Evolutionary conservation across 2,329 filamentous ascomycete species (phyloP), one percentile per base, ranked within the genome.

Genomic region (Fusarium temperatum): DNA sequence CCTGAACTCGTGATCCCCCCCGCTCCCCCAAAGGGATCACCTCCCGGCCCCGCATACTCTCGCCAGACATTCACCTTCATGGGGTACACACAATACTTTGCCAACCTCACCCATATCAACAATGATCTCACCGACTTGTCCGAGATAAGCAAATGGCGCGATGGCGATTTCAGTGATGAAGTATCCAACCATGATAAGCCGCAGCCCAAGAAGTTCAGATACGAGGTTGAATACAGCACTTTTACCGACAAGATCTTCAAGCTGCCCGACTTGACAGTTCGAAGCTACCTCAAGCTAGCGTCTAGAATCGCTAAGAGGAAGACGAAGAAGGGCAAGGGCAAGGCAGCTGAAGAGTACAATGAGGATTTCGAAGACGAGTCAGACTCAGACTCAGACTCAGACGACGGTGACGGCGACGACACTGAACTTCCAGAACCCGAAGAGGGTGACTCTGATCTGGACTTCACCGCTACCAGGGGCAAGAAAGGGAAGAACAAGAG

Each of bases 41-140:
- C 90, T 11, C 96, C 96, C 0, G 96, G 96, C 1, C 96, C 96
- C 1, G 96, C 94, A 13, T 98, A 99, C 82, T 94, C 92, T 26
- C 91, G 93, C 13, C 96, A 99, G 80, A 86, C 94, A 0, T 86
- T 98, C 42, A 93, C 94, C 0, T 86, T 95, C 70, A 87, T 92
- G 7, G 91, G 94, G 10, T 98, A 94, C 82, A 94, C 91, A 8
- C 96, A 99, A 78, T 98, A 97, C 82, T 98, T 91, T 82, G 95
- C 96, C 69, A 99, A 99, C 81, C 85, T 99, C n/a, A 98, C 96
- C 0, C 85, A 90, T 66, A 92, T 98, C 83, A 97, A 98, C 83
- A 93, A 95, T 76, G 89, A 93, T 68, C 87, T 91, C 54, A 78
- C 82, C 4, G 76, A 81, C 15, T 81, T 81, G 20, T 65, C 74